Evolutionary conservation across 31 red algal species (phyloP).

Genomic region (Porphyra umbilicalis): DNA sequence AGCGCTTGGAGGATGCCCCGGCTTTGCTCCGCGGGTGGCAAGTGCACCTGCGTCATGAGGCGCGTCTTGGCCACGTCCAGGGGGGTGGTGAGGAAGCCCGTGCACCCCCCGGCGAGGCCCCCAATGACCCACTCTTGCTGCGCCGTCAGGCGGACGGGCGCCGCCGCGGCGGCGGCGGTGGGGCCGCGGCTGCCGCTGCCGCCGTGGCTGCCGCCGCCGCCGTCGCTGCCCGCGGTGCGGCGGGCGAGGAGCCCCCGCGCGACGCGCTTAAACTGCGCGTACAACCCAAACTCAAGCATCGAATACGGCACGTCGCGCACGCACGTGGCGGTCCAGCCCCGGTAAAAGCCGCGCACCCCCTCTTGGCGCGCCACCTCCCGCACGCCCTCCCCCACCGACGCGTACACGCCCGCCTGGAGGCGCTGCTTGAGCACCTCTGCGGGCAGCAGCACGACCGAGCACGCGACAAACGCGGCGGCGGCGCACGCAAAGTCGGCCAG

Average conservation of each 20-base stretch:
- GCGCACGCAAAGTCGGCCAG: constrained; percentile 51
- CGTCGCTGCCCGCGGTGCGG: not conserved
- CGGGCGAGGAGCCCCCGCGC: constrained; percentile 11
- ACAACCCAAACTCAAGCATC: constrained; percentile 94
- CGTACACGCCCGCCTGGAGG: constrained; percentile 80
- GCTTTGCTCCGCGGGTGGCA: constrained; percentile 16
- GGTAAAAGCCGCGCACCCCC: constrained; percentile 52
- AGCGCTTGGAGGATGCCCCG: constrained; percentile 34
- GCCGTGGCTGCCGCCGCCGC: no score
- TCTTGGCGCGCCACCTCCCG: constrained; percentile 34
- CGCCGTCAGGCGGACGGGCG: constrained; percentile 28
- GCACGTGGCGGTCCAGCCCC: constrained; percentile 71
- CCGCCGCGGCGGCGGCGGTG: not conserved
- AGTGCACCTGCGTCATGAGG: constrained; percentile 65
- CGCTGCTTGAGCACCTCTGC: constrained; percentile 85
- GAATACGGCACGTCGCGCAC: constrained; percentile 89
- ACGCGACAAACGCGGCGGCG: constrained; percentile 68
- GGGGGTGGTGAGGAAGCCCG: constrained; percentile 91
- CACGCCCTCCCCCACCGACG: constrained; percentile 22
- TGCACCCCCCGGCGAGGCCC: constrained; percentile 80
- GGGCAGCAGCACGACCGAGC: constrained; percentile 79
- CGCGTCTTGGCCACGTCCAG: constrained; percentile 91
- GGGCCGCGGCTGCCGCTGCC: no score
- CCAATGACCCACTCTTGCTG: constrained; percentile 66
- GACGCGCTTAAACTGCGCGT: constrained; percentile 64